Percentiles rank a stretch among this genome's conserved stretches.
phyloP scores from a whole-genome alignment of 78 protist species.

The Dictyostelium discoideum region DNA sequence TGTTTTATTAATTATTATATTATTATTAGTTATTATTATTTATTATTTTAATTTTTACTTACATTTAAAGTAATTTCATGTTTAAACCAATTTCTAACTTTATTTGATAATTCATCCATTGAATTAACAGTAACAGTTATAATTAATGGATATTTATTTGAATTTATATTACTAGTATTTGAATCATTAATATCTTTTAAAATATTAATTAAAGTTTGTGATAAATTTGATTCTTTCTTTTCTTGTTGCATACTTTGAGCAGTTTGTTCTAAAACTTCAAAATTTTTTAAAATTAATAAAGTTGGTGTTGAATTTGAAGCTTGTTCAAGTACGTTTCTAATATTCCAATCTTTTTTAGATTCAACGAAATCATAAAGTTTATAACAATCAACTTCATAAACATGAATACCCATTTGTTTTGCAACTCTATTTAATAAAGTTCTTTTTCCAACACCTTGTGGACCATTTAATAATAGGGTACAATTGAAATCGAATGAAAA shows the following conservation, averaged over 20 bases:
- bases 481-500: conserved; percentile 38
- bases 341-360: conserved; percentile 13
- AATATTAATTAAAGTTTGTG: conserved; percentile 22
- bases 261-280: conserved; percentile 71
- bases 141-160: conserved; percentile 23
- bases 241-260: conserved; percentile 41
- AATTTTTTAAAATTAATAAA: conserved; percentile 25
- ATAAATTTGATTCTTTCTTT: conserved; percentile 63
- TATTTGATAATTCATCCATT: conserved; percentile 68
- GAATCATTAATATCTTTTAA: neutral
- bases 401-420: conserved; percentile 36
- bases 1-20: neutral
- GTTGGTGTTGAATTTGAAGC: conserved; percentile 2
- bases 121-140: conserved; percentile 54
- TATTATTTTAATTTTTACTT: conserved; percentile 7
- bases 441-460: conserved; percentile 72
- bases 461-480: conserved; percentile 23
- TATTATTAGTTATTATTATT: neutral
- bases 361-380: conserved; percentile 52
- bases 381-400: conserved; percentile 62
- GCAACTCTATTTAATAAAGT: conserved; percentile 32
- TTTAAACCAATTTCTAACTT: conserved; percentile 81
- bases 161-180: neutral
- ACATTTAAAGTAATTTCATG: conserved; percentile 74
- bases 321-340: neutral